Percentiles rank a stretch among this genome's conserved stretches.
phyloP scores from a whole-genome alignment of 108 stramenopile genomes.

The Conticribra weissflogii region DNA sequence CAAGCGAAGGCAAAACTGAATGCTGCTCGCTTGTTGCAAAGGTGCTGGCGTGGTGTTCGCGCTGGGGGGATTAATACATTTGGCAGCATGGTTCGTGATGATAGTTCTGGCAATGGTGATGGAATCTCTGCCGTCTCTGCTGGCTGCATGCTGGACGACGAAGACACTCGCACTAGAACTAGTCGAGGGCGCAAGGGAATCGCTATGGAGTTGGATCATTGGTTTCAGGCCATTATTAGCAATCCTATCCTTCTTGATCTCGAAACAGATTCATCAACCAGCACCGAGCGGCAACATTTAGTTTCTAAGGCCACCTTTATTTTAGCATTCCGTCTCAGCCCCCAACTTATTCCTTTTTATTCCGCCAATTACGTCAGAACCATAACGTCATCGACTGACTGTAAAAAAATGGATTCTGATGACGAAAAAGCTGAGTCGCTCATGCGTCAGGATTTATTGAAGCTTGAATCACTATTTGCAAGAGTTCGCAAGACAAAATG shows the following conservation, averaged over 20 bases:
- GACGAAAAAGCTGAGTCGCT: conserved; percentile 3
- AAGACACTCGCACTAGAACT: too few relatives aligned
- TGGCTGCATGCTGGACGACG: background rate
- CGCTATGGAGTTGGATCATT: conserved; percentile 7
- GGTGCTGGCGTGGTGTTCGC: conserved; percentile 38
- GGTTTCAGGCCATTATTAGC: conserved; percentile 1
- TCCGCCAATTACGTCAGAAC: background rate
- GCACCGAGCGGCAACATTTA: background rate
- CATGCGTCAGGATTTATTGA: conserved; percentile 30
- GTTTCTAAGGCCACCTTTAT: conserved; percentile 9
- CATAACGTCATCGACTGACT: background rate
- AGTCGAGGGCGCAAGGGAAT: conserved; percentile 24
- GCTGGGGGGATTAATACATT: background rate
- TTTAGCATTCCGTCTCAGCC: conserved; percentile 39
- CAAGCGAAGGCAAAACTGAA: conserved; percentile 25
- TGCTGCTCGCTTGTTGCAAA: conserved; percentile 17
- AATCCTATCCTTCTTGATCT: background rate
- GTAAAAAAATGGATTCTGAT: background rate
- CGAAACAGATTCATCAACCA: too few relatives aligned
- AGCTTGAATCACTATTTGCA: conserved; percentile 12
- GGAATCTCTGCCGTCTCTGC: background rate
- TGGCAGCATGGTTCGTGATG: background rate
- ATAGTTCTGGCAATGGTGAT: background rate
- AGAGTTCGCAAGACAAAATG: too few relatives aligned
- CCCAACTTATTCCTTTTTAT: conserved; percentile 27